Evolutionary conservation across 441 rosid species (phyloP).

Genomic region (Gossypium laxum): DNA sequence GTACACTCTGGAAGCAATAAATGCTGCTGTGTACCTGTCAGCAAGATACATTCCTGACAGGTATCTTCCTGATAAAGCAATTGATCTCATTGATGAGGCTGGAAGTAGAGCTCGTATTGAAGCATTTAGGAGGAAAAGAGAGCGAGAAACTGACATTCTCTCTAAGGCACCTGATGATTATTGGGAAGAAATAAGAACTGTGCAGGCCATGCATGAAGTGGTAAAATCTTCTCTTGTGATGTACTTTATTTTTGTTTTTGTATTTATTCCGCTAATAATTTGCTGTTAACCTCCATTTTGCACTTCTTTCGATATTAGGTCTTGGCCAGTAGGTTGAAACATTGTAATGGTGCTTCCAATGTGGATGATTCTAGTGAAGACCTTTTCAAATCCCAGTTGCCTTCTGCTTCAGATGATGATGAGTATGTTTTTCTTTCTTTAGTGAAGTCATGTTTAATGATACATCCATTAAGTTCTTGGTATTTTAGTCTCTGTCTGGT

Average conservation of each 20-base stretch:
- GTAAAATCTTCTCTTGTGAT: slow-evolving; percentile 28
- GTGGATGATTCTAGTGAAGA: slow-evolving; percentile 37
- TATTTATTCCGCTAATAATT: neutral
- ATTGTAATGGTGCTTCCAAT: slow-evolving; percentile 34
- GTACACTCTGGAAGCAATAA: slow-evolving; percentile 52
- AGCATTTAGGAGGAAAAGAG: slow-evolving; percentile 72
- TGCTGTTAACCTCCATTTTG: slow-evolving; percentile 19
- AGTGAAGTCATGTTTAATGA: neutral
- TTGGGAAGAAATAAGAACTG: slow-evolving; percentile 91
- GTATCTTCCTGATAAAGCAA: slow-evolving; percentile 73
- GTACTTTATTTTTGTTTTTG: slow-evolving; percentile 5
- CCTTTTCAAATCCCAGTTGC: slow-evolving; percentile 41
- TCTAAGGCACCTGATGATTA: slow-evolving; percentile 78
- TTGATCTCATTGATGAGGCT: slow-evolving; percentile 74
- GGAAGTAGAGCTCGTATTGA: slow-evolving; percentile 88
- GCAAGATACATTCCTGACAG: slow-evolving; percentile 64
- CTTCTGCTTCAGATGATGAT: slow-evolving; percentile 39
- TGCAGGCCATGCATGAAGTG: slow-evolving; percentile 92
- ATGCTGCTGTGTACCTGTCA: slow-evolving; percentile 65
- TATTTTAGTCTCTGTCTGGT: neutral
- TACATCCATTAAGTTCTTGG: slow-evolving; percentile 4
- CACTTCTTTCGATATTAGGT: slow-evolving; percentile 38
- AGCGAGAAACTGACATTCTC: slow-evolving; percentile 62
- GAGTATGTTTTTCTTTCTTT: slow-evolving; percentile 41
- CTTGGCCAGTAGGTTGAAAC: slow-evolving; percentile 41